Evolutionary conservation across 495 filamentous ascomycete genomes (phyloP), one percentile per base, ranked within the genome.

Genomic region (Cryomyces antarcticus): DNA sequence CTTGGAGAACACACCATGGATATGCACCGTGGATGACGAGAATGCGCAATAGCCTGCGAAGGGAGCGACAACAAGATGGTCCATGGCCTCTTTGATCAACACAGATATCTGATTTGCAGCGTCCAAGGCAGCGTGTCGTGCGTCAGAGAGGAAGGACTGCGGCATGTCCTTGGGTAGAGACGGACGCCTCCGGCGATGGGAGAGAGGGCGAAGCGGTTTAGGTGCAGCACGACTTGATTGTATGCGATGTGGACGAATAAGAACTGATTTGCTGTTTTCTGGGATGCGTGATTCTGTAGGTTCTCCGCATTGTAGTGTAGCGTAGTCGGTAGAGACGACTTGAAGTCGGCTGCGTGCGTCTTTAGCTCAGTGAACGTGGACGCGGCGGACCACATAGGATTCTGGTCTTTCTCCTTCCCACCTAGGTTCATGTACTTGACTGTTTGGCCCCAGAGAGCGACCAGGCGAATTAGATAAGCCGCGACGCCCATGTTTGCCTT

Each of bases 21-120:
- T 78, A 51, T 97, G 89, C 28, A 95, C 81, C 5, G 83, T 92
- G 46, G 82, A 89, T 4, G 87, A 83, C 24, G 83, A 69, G 52
- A 94, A 97, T 13, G 89, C 86, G 52, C 83, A 92, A 54, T 97
- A 97, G 0, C 89, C 88, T 1, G 82, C 77, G 56, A 95, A 97
- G 3, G 89, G 88, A 11, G 87, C 88, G 5, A 82, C 78, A 28
- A 94, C 75, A 41, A 77, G 73, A 57, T 92, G 74, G 31, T 78
- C 73, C 47, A 79, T 78, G 30, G 80, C 75, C 42, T 85, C 80
- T 49, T 81, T 78, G 39, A 95, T 70, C 39, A 97, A 62, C 27
- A 75, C 70, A 0, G 89, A 94, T 36, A 95, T 85, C 46, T 82
- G 71, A 56, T 85, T 87, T 10, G 89, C 89, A n/a, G 87, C 82